These are phyloP conservation scores for Medakamo hakoo DNA, from an alignment of 139 green algal species.

Conservation along the genomic window DNA sequence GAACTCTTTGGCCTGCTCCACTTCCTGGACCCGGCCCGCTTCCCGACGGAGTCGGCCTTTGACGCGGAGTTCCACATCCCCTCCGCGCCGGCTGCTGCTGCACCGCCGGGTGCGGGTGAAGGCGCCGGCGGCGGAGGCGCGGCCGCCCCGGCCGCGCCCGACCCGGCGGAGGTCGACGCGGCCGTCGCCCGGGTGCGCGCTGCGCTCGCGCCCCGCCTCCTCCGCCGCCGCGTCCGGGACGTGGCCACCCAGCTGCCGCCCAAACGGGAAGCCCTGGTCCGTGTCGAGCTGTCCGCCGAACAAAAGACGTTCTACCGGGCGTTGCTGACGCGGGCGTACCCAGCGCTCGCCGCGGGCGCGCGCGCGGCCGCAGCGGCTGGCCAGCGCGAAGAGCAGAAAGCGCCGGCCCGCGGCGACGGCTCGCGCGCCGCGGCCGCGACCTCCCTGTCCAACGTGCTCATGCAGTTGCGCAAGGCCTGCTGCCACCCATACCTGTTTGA, in stretches of 20 bases:
- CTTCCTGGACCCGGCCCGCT: constrained; percentile 18
- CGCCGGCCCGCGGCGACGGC: not conserved
- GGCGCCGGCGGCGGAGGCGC: constrained; percentile 10
- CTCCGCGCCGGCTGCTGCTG: not conserved
- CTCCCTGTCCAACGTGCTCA: constrained; percentile 26
- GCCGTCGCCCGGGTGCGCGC: constrained; percentile 1
- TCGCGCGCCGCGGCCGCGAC: constrained; percentile 22
- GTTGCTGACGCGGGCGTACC: constrained; percentile 31
- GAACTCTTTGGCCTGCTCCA: constrained; percentile 14
- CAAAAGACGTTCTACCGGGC: constrained; percentile 37
- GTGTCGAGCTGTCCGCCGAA: constrained; percentile 21
- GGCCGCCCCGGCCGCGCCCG: constrained; percentile 11
- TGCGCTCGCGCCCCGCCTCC: constrained; percentile 6
- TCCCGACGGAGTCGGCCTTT: constrained; percentile 15
- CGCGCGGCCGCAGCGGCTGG: too few relatives aligned
- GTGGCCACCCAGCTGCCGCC: constrained; percentile 10
- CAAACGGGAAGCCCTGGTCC: constrained; percentile 23
- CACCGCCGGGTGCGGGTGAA: constrained; percentile 12
- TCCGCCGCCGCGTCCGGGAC: constrained; percentile 8
- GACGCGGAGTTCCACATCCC: constrained; percentile 3
- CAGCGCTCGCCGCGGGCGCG: constrained; percentile 40
- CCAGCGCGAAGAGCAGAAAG: too few relatives aligned
- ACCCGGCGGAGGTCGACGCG: not conserved
- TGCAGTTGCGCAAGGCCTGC: constrained; percentile 37
- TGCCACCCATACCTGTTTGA: constrained; percentile 29